Percentiles rank a stretch among this genome's conserved stretches.
These are phyloP conservation scores for Acacia crassicarpa DNA, from an alignment of 306 rosid species.

Conservation along the genomic window DNA sequence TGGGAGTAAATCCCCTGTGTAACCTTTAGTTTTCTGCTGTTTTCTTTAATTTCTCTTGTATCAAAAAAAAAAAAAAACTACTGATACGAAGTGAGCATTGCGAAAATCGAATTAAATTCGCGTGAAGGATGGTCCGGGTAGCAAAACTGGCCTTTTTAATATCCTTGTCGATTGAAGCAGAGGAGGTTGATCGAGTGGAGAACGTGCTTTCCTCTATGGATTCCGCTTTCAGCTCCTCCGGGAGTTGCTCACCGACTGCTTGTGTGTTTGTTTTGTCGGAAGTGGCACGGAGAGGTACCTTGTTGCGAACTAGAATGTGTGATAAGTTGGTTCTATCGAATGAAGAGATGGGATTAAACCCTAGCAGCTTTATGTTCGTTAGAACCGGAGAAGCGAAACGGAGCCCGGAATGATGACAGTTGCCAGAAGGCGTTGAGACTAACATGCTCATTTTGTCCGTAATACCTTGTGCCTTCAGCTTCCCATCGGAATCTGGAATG, in stretches of 20 bases:
- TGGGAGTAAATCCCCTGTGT: no score
- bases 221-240: constrained; percentile 31
- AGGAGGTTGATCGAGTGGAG: constrained; percentile 34
- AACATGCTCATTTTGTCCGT: constrained; percentile 41
- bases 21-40: no score
- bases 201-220: constrained; percentile 29
- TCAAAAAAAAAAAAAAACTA: no score
- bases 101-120: not conserved
- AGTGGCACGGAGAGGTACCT: constrained; percentile 48
- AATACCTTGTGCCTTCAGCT: not conserved
- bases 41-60: no score
- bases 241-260: constrained; percentile 10
- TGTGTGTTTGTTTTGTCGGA: constrained; percentile 59
- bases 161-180: constrained; percentile 71
- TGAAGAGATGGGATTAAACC: not conserved
- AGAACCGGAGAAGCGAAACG: not conserved
- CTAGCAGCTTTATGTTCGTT: not conserved
- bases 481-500: not conserved
- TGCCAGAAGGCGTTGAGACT: constrained; percentile 41
- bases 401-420: constrained; percentile 30
- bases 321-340: not conserved
- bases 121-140: not conserved
- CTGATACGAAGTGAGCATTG: constrained; percentile 14
- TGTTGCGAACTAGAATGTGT: constrained; percentile 24
- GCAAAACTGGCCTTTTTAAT: constrained; percentile 71